These are phyloP conservation scores for Solanum hybrid DNA, from an alignment of 305 asterid species.

Conservation along the genomic window DNA sequence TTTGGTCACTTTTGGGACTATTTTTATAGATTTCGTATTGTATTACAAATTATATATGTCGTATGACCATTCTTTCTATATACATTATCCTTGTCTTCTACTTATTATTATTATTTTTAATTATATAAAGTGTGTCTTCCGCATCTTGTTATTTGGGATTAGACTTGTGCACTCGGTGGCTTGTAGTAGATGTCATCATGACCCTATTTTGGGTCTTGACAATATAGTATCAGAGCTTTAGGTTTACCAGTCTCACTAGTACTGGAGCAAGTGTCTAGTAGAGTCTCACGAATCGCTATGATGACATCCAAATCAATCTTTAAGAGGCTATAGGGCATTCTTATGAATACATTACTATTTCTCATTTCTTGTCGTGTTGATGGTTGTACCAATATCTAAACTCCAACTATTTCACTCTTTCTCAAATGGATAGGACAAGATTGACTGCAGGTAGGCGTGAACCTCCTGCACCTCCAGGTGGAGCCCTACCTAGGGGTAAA, in stretches of 20 bases:
- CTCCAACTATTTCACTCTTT: neutral
- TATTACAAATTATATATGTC: no score
- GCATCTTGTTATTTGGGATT: neutral
- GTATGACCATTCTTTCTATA: no score
- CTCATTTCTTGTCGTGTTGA: no score
- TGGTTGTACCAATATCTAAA: neutral
- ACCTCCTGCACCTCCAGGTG: neutral
- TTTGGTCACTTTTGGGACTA: neutral
- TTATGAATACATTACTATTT: neutral
- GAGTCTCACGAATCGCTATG: neutral
- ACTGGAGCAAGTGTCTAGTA: neutral
- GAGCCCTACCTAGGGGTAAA: neutral
- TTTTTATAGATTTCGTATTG: neutral
- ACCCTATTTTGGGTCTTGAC: neutral
- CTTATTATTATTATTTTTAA: neutral
- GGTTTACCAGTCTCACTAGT: neutral
- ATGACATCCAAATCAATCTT: neutral
- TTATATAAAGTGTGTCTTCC: no score
- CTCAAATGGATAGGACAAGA: neutral
- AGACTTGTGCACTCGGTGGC: neutral
- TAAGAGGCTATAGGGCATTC: neutral
- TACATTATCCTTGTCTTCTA: neutral
- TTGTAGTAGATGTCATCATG: neutral
- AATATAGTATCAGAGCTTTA: no score
- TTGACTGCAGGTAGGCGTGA: neutral